Evolutionary conservation across 2,329 filamentous ascomycete genomes (phyloP), one percentile per base, ranked within the genome.

Genomic region (Claviceps paspali): DNA sequence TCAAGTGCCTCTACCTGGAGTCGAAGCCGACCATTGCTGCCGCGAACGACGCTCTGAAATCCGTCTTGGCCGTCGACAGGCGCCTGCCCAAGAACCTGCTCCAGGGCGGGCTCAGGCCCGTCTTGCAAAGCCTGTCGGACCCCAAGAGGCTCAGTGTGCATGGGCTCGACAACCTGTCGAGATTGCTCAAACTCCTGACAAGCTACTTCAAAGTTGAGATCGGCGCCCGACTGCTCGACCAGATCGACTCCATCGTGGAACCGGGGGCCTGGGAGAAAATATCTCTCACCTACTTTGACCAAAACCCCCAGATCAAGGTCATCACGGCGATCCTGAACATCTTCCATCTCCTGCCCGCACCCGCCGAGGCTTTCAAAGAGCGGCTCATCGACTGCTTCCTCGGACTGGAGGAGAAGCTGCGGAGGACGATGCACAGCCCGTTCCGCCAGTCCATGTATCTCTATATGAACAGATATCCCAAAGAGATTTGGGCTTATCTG

Each of bases 181-280:
- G 88, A 28, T 68, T 99, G 2, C 61, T 99, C 42, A 88, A 91
- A 45, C 68, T 99, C 2, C 66, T 99, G 14, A 98, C 88, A 0
- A 96, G 91, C 41, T 98, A 98, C 56, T 99, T 99, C 62, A 99
- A 98, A 60, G 87, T 96, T 1, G 91, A 98, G 54, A 98, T 99
- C 38, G 92, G 91, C 6, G 75, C 84, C 17, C 76, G 91, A 18
- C 63, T 99, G n/a, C 67, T 99, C 8, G 88, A 96, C 45, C 91
- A 98, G 50, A 81, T 95, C 59, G 88, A 88, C 52, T 74, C 79
- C 9, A 86, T 98, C 45, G 87, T 88, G 1, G 86, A 95, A 41
- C 73, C 82, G 3, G 70, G 67, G 36, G 71, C 76, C 11, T 64
- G 96, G 46, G 87, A 96, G 54, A 84, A 87, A 50, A 83, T 91